phyloP scores from a whole-genome alignment of 352 stramenopile species.

The Phytophthora macrochlamydospora region DNA sequence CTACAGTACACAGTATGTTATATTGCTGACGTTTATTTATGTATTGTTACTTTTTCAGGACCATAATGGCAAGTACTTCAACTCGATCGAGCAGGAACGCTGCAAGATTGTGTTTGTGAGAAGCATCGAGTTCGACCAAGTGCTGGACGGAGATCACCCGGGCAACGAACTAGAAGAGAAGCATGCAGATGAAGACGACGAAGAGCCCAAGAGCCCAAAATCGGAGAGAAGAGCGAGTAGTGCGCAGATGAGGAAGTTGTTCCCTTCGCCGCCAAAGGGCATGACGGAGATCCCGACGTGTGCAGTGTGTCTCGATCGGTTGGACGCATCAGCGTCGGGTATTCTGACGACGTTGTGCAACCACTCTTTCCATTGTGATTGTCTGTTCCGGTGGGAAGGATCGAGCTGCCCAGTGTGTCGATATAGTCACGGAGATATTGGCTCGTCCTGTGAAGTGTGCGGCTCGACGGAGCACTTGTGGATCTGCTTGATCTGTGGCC shows the following conservation, averaged over 20 bases:
- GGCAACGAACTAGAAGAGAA: constrained; percentile 35
- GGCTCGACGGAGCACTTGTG: constrained; percentile 94
- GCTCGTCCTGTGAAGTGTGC: constrained; percentile 94
- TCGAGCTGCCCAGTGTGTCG: constrained; percentile 96
- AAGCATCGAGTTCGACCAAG: constrained; percentile 84
- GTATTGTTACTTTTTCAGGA: constrained; percentile 35
- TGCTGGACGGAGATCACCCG: constrained; percentile 27
- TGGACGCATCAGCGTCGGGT: constrained; percentile 85
- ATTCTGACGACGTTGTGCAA: constrained; percentile 98
- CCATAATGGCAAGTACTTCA: constrained; percentile 92
- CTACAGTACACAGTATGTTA: neutral
- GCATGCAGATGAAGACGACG: constrained; percentile 14
- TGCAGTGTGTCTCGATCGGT: constrained; percentile 91
- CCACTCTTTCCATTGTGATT: constrained; percentile 98
- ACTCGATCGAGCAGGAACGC: constrained; percentile 90
- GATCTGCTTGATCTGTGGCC: constrained; percentile 96
- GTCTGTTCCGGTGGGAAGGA: constrained; percentile 94
- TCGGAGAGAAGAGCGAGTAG: constrained; percentile 33
- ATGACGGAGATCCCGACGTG: constrained; percentile 92
- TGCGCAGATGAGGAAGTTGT: constrained; percentile 48
- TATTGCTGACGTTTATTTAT: neutral
- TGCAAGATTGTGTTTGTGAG: constrained; percentile 92
- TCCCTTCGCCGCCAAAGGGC: constrained; percentile 60
- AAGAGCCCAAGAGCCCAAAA: constrained; percentile 8
- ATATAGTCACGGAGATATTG: constrained; percentile 95